Evolutionary conservation across 2,329 filamentous ascomycete genomes (phyloP).

Genomic region (Pyricularia grisea): DNA sequence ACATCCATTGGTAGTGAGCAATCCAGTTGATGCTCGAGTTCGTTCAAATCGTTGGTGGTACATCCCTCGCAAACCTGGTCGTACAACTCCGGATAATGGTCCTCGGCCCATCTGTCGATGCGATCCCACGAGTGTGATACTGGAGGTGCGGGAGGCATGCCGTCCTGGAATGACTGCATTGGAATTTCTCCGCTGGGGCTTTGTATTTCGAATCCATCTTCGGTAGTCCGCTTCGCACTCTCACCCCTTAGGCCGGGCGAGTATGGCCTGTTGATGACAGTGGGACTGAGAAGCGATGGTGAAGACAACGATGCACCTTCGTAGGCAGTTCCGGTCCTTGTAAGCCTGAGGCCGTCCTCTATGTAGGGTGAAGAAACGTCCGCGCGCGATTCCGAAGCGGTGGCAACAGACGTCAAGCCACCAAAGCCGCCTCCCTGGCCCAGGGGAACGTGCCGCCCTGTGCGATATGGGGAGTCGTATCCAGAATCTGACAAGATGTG

Average conservation of each 20-base stretch:
- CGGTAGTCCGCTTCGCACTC: constrained; percentile 54
- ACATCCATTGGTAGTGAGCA: constrained; percentile 90
- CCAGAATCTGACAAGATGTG: constrained; percentile 59
- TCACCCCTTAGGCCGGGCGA: constrained; percentile 84
- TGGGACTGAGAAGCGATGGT: constrained; percentile 36
- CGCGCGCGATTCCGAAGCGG: constrained; percentile 77
- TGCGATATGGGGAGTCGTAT: constrained; percentile 87
- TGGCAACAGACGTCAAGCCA: constrained; percentile 79
- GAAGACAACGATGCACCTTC: constrained; percentile 40
- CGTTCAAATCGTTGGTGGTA: constrained; percentile 91
- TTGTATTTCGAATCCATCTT: constrained; percentile 61
- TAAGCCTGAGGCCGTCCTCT: constrained; percentile 53
- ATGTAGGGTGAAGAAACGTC: constrained; percentile 74
- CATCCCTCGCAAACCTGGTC: constrained; percentile 90
- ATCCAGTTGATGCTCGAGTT: constrained; percentile 91
- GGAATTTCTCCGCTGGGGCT: constrained; percentile 72
- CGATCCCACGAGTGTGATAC: constrained; percentile 85
- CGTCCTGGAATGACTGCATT: constrained; percentile 93
- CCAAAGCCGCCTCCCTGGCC: constrained; percentile 61
- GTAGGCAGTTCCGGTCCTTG: constrained; percentile 43
- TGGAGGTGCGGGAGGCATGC: constrained; percentile 80
- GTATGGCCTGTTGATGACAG: constrained; percentile 57
- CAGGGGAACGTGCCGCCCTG: constrained; percentile 81
- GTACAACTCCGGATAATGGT: constrained; percentile 87
- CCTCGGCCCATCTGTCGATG: constrained; percentile 89